Base-by-base conservation (phyloP, 2,329 filamentous ascomycete species). In the Pseudogymnoascus sp. region DNA sequence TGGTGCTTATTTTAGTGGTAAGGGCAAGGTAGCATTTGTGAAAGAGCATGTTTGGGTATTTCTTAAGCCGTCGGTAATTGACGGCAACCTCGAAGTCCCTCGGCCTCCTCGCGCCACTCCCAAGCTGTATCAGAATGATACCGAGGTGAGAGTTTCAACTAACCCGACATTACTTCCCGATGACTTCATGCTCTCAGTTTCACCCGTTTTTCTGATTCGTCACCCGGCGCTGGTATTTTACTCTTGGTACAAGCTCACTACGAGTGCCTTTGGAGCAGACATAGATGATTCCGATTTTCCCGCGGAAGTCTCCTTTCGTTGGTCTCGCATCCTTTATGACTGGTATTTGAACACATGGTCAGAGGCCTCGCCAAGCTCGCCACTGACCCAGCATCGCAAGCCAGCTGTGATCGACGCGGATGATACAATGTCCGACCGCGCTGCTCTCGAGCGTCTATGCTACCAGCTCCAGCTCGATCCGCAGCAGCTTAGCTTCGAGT, bases 91-190 rank as follows among this genome's bases (percentile, higher is more conserved):
- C 25, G n/a, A 53, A 53, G 18, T 8, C 14, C 47, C 47, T 53
- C 47, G 47, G 4, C 47, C 47, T 6, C 25, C 47, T 31, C n/a
- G 25, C n/a, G 4, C 5, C n/a, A 23, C 11, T 53, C 47, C 47
- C 8, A n/a, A 53, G 25, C 8, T 53, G 11, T n/a, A 53, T 8
- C 47, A 3, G 3, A 31, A 31, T 10, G 47, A 16, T 31, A 7
- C 47, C 28, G 25, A 18, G 25, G 25, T 31, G 8, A 53, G 25
- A 53, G 8, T 53, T 12, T 53, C 47, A 31, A 31, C 14, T 31
- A 60, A 60, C 56, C 33, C 31, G 35, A 60, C 56, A 38, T 40
- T 60, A 14, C 18, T 60, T 7, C 37, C 56, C 11, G 56, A 60
- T 16, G 33, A 60, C 33, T 31, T 60, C 56, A 37, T 60, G 31